A percentile compares a stretch with the other conserved stretches of the same genome.
phyloP scores from a whole-genome alignment of 306 rosid genomes.

The Pyrus bretschneideri region DNA sequence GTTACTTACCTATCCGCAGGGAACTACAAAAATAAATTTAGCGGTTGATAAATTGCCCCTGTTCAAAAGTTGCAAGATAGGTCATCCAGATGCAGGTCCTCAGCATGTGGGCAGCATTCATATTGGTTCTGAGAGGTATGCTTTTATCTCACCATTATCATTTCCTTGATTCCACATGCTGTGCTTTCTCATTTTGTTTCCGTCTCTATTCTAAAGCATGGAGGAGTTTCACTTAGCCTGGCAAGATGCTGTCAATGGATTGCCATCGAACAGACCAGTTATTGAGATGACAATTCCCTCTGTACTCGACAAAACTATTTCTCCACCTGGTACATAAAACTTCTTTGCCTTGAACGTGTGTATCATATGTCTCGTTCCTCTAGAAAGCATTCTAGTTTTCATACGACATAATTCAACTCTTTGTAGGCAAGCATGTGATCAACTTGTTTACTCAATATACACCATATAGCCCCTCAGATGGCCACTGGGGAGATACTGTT shows the following conservation, averaged over 20 bases:
- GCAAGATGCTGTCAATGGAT: conserved; percentile 73
- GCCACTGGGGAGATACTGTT: conserved; percentile 68
- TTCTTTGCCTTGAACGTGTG: not conserved
- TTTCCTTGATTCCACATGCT: not conserved
- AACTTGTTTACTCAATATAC: conserved; percentile 88
- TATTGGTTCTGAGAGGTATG: conserved; percentile 87
- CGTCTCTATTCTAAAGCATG: conserved; percentile 43
- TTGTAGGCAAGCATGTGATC: conserved; percentile 80
- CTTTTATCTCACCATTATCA: not conserved
- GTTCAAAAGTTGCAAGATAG: conserved; percentile 55
- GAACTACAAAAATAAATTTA: conserved; percentile 81
- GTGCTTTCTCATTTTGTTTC: conserved; percentile 8
- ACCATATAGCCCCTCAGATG: conserved; percentile 73
- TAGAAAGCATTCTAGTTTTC: not conserved
- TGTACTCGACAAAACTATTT: conserved; percentile 67
- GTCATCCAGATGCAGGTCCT: conserved; percentile 58
- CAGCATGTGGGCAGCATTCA: conserved; percentile 89
- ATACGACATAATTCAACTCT: not conserved
- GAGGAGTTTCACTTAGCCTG: conserved; percentile 77
- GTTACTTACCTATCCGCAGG: conserved; percentile 28
- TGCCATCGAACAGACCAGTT: conserved; percentile 72
- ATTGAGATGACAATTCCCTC: conserved; percentile 98
- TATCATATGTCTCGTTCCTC: conserved; percentile 8
- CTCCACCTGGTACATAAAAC: conserved; percentile 72
- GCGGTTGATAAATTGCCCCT: conserved; percentile 85